Percentiles rank a stretch among this genome's conserved stretches.
Evolutionary conservation across 768 basidiomycete genomes (phyloP).

Genomic region (Boletus rex-veris): DNA sequence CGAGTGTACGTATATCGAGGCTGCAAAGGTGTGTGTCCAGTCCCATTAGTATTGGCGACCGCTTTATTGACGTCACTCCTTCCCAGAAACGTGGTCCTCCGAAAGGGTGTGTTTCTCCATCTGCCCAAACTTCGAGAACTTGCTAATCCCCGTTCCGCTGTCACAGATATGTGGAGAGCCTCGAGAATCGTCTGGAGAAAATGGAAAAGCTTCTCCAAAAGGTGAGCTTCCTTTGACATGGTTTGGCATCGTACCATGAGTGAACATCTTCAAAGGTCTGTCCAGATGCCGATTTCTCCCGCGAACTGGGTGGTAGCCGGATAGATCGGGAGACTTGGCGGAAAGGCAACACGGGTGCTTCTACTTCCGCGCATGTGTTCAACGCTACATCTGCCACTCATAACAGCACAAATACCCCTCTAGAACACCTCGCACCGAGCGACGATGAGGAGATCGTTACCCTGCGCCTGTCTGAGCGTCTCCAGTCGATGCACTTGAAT

Average conservation of each 20-base stretch:
- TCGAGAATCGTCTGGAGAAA: constrained; percentile 60
- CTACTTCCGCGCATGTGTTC: constrained; percentile 13
- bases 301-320: constrained; percentile 46
- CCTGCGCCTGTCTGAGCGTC: constrained; percentile 20
- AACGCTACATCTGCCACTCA: constrained; percentile 10
- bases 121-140: neutral
- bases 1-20: constrained; percentile 54
- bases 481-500: constrained; percentile 21
- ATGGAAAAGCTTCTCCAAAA: constrained; percentile 59
- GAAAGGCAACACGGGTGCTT: constrained; percentile 11
- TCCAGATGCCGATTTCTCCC: constrained; percentile 59
- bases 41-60: neutral
- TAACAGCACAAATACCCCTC: neutral
- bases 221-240: constrained; percentile 28
- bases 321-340: constrained; percentile 40
- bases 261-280: constrained; percentile 45
- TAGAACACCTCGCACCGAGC: constrained; percentile 25
- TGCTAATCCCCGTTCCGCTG: neutral
- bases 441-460: constrained; percentile 28
- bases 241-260: neutral
- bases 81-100: constrained; percentile 41
- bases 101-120: constrained; percentile 26
- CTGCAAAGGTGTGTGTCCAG: constrained; percentile 43
- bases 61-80: neutral
- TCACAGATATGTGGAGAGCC: constrained; percentile 56